phyloP scores from a whole-genome alignment of 2,329 filamentous ascomycete genomes.

The Diaporthe sp. region DNA sequence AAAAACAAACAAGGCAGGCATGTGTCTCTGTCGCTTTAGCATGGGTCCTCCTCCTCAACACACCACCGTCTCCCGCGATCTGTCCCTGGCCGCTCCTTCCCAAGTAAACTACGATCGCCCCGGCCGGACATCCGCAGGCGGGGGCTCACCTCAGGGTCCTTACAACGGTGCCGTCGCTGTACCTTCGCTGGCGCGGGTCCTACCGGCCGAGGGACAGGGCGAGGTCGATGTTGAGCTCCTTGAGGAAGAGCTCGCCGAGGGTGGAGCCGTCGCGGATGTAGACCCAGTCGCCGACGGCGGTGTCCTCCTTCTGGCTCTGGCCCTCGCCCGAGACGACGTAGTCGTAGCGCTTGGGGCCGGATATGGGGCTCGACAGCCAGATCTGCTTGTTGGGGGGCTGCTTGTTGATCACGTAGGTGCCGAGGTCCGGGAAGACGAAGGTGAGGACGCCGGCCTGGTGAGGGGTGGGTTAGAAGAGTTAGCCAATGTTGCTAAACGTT shows the following conservation, averaged over 20 bases:
- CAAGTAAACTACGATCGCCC: neutral
- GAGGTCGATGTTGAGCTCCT: conserved; percentile 81
- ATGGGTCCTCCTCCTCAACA: neutral
- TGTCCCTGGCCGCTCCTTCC: neutral
- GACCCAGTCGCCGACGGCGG: conserved; percentile 83
- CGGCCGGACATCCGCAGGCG: neutral
- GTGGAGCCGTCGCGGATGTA: conserved; percentile 88
- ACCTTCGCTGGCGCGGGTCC: conserved; percentile 1
- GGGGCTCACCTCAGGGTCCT: neutral
- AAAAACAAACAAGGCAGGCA: neutral
- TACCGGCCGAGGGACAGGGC: conserved; percentile 45
- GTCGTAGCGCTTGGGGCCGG: conserved; percentile 94
- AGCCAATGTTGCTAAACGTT: neutral
- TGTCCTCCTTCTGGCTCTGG: conserved; percentile 85
- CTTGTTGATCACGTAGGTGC: conserved; percentile 97
- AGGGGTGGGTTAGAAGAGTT: conserved; percentile 38
- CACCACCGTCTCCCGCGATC: too few species aligned
- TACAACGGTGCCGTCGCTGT: neutral
- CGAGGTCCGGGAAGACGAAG: conserved; percentile 76
- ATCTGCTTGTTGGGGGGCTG: conserved; percentile 98
- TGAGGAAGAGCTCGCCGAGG: conserved; percentile 78
- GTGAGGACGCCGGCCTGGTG: conserved; percentile 87
- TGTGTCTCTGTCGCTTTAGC: neutral
- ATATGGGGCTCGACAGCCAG: conserved; percentile 93
- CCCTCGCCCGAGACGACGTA: conserved; percentile 83